Base-by-base conservation (phyloP, 495 filamentous ascomycete genomes). In the Elasticomyces elasticus region DNA sequence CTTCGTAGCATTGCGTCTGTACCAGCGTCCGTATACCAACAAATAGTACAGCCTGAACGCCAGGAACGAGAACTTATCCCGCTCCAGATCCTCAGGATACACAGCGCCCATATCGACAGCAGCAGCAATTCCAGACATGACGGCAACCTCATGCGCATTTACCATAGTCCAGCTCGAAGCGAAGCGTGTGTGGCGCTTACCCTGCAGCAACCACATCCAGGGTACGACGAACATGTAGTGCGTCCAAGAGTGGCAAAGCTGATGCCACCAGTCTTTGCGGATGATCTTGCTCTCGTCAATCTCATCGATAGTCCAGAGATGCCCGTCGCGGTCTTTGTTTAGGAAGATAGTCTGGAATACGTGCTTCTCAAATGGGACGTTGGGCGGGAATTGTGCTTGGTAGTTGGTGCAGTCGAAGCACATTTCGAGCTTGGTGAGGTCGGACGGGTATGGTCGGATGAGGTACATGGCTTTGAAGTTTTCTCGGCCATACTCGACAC, bases 301-400 rank as follows among this genome's bases (percentile, higher is more conserved):
- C 57, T 84, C 76, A 52, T 80, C 72, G 55, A 82, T 79, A 0
- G 81, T 84, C 86, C 87, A 90, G 1, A 90, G 66, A 33, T 82
- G 66, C 28, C 70, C 62, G 27, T 81, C 74, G 24, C 79, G 69
- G 1, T 69, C 60, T 49, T 86, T 82, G 66, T 94, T 84, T 25
- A 94, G 69, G 67, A 84, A 94, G 40, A 91, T 91, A 17, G 84
- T 86, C 69, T 91, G 87, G 64, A 87, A 91, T 19, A 94, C 78
- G 67, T 90, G 87, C 19, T 73, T 66, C 20, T 82, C 75, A 45
- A 74, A 72, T 0, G 74, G 70, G 38, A 71, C 67, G 13, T 67
- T 64, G 33, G 74, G 71, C 1, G 81, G 79, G 62, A 94, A 89
- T 66, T 94, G 87, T 55, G 83, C 74, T 63, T 94, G 87, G 69